Evolutionary conservation across 495 filamentous ascomycete genomes (phyloP).

Genomic region (Aspergillus indologenus): DNA sequence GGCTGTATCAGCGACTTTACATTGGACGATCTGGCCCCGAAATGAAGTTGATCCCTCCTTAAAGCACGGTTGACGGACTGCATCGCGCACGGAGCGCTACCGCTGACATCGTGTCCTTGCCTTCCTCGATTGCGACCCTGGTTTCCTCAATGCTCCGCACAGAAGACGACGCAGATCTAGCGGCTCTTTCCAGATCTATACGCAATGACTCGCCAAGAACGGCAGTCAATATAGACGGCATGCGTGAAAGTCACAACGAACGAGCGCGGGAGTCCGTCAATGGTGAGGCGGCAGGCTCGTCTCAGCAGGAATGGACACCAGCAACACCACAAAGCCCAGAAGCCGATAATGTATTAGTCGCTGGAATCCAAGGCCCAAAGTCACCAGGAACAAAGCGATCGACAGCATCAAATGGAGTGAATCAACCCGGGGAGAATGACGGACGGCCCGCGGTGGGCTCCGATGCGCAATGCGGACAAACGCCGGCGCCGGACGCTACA

Average conservation of each 20-base stretch:
- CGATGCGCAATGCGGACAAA: conserved; percentile 1
- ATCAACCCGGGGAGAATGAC: background rate
- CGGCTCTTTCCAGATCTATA: background rate
- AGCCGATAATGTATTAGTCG: background rate
- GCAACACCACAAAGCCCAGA: conserved; percentile 7
- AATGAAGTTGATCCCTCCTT: background rate
- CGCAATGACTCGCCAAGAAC: background rate
- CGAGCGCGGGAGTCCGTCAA: conserved; percentile 1
- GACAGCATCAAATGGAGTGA: background rate
- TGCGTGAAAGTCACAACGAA: conserved; percentile 1
- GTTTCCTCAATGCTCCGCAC: background rate
- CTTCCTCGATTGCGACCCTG: background rate
- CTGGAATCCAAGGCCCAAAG: background rate
- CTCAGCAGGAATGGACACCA: background rate
- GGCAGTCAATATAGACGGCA: conserved; percentile 7
- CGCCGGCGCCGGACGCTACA: background rate
- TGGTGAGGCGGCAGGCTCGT: background rate
- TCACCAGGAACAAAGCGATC: background rate
- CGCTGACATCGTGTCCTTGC: background rate
- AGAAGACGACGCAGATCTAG: background rate
- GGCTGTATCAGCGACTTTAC: background rate
- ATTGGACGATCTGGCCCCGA: background rate
- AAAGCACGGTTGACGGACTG: background rate
- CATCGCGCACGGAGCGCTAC: background rate
- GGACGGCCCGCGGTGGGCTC: background rate